Percentiles rank a stretch among this genome's conserved stretches.
Evolutionary conservation across 805 yeast species (phyloP).

Genomic region (Priceomyces castillae): DNA sequence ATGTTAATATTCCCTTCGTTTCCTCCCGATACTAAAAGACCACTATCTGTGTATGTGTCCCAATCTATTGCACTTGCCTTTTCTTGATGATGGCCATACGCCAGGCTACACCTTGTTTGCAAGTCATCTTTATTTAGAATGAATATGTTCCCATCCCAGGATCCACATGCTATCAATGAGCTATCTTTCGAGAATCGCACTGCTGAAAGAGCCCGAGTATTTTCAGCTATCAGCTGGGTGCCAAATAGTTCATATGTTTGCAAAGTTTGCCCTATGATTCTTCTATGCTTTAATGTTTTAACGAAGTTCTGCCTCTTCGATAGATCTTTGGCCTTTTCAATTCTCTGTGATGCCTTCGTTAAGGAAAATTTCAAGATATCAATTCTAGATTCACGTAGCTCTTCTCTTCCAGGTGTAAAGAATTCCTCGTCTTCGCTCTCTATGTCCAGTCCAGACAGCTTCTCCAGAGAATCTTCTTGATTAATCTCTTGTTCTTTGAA

Average conservation of each 20-base stretch:
- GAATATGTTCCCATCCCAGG: conserved; percentile 78
- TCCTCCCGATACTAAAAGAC: conserved; percentile 33
- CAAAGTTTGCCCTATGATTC: conserved; percentile 37
- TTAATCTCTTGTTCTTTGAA: neutral
- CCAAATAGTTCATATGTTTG: conserved; percentile 49
- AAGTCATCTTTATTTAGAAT: conserved; percentile 45
- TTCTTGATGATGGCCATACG: conserved; percentile 51
- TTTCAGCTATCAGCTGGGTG: conserved; percentile 58
- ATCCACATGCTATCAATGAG: conserved; percentile 55
- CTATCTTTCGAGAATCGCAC: conserved; percentile 44
- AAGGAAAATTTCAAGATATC: conserved; percentile 54
- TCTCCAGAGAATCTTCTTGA: neutral
- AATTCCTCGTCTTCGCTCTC: conserved; percentile 63
- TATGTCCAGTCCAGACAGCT: conserved; percentile 7
- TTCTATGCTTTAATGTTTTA: conserved; percentile 45
- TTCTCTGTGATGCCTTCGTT: conserved; percentile 40
- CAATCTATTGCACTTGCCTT: conserved; percentile 73
- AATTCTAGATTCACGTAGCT: conserved; percentile 51
- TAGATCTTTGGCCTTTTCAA: conserved; percentile 28
- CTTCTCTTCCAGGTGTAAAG: conserved; percentile 72
- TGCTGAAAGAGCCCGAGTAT: conserved; percentile 65
- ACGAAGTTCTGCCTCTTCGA: conserved; percentile 34
- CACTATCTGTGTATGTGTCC: conserved; percentile 33
- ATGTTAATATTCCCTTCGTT: conserved; percentile 34
- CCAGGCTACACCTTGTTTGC: conserved; percentile 21